phyloP scores from a whole-genome alignment of 2,329 filamentous ascomycete species.

The Ophiosphaerella herpotricha region DNA sequence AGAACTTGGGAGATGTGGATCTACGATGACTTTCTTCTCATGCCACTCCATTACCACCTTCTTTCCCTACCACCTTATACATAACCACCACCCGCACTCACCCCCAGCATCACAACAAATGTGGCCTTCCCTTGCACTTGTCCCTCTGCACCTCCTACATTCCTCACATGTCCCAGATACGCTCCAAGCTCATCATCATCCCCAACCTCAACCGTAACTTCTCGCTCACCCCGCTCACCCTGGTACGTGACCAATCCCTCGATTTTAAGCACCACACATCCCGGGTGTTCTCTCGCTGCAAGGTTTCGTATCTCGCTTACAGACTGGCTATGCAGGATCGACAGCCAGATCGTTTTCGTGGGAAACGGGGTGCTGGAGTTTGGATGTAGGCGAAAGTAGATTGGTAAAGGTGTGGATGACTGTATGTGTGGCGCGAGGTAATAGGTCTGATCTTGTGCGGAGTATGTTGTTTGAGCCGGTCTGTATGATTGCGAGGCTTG shows the following conservation, averaged over 20 bases:
- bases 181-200: slow-evolving; percentile 73
- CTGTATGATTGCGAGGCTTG: slow-evolving; percentile 33
- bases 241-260: slow-evolving; percentile 66
- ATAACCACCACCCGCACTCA: background rate
- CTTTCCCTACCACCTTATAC: too few relatives aligned
- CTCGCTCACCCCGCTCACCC: slow-evolving; percentile 57
- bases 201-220: slow-evolving; percentile 68
- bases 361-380: slow-evolving; percentile 60
- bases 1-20: too few relatives aligned
- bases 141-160: background rate
- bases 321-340: slow-evolving; percentile 62
- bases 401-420: slow-evolving; percentile 54
- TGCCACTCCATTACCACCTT: too few relatives aligned
- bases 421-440: slow-evolving; percentile 7
- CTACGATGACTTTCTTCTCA: too few relatives aligned
- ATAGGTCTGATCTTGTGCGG: slow-evolving; percentile 11
- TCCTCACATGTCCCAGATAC: slow-evolving; percentile 67
- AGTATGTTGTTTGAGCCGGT: slow-evolving; percentile 16
- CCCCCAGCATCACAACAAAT: slow-evolving; percentile 51
- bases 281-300: slow-evolving; percentile 65
- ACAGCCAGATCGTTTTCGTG: slow-evolving; percentile 65
- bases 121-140: slow-evolving; percentile 58
- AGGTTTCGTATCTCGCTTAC: slow-evolving; percentile 67
- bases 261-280: slow-evolving; percentile 62
- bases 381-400: slow-evolving; percentile 72